A percentile compares a stretch with the other conserved stretches of the same genome.
phyloP scores from a whole-genome alignment of 768 basidiomycete species.

The Phylloporus arenicola region DNA sequence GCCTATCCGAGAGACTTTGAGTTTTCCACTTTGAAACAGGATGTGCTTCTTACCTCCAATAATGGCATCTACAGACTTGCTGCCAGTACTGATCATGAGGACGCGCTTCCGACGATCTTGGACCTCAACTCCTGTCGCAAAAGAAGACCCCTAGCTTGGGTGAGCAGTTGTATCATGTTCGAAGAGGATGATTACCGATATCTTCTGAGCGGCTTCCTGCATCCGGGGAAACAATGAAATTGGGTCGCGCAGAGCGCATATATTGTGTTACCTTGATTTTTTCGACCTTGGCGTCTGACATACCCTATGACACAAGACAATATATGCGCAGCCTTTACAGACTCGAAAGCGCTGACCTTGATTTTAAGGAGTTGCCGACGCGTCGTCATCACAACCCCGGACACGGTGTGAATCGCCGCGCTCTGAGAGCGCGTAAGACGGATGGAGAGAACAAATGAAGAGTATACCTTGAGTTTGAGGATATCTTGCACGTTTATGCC shows the following conservation, averaged over 20 bases:
- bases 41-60: conserved; percentile 59
- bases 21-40: neutral
- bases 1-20: conserved; percentile 38
- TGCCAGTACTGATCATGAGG: conserved; percentile 82
- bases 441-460: conserved; percentile 2
- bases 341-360: conserved; percentile 50
- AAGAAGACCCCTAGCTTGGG: conserved; percentile 70
- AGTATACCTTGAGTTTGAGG: conserved; percentile 73
- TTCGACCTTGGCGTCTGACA: conserved; percentile 96
- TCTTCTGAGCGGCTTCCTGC: conserved; percentile 87
- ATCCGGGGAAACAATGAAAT: neutral
- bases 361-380: conserved; percentile 87
- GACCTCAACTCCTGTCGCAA: conserved; percentile 88
- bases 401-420: conserved; percentile 78
- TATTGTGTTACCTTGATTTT: conserved; percentile 72
- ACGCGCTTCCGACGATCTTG: conserved; percentile 81
- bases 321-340: neutral
- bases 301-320: conserved; percentile 50
- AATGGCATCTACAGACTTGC: conserved; percentile 84
- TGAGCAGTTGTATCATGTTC: neutral
- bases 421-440: conserved; percentile 36
- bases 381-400: conserved; percentile 88
- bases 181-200: conserved; percentile 44
- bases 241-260: conserved; percentile 5
- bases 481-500: conserved; percentile 97